Base-by-base conservation (phyloP, 768 basidiomycete species). In the Naganishia friedmannii region DNA sequence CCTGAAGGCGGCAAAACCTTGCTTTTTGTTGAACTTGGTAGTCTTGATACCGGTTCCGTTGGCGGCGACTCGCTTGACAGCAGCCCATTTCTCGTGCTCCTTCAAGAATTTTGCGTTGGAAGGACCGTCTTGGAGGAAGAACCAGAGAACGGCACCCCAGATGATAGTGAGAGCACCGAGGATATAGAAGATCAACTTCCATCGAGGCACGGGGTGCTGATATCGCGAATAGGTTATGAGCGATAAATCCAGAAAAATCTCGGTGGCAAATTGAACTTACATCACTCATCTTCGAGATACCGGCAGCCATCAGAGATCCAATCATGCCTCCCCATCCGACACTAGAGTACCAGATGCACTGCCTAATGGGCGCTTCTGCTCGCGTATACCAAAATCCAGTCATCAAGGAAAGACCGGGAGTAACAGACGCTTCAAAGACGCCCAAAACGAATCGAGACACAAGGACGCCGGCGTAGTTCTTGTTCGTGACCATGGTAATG, bases 261-360 rank as follows among this genome's bases (percentile, higher is more conserved):
- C 12, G 21, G 37, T 45, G 23, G 15, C 2, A 21, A 37, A 65
- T 23, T 1, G 1, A 19, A 66, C 65, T 66, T n/a, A 66, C 46
- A 29, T 48, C 46, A 23, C 42, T 28, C 65, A 66, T 48, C 65
- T 66, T 66, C 42, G 42, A 32, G 70, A 81, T 79, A 53, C 78
- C 80, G 17, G 80, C 80, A 3, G 79, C 80, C 79, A 81, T 80
- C 23, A 81, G 70, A 19, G 75, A 56, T 29, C 80, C 81, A 67
- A 82, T 77, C 78, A 82, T 80, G 10, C 80, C 80, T 34, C 81
- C 80, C 73, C 74, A 78, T 29, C 79, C 79, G 34, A 82, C 73
- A 9, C 77, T 73, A 31, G 72, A 73, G 74, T 79, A 81, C 81
- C 81, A 82, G 70, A 82, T 80, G 0, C 78, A 80, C 66, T 82